phyloP scores from a whole-genome alignment of 371 early-diverging fungal genomes.

The Caulochytrium protostelioides region DNA sequence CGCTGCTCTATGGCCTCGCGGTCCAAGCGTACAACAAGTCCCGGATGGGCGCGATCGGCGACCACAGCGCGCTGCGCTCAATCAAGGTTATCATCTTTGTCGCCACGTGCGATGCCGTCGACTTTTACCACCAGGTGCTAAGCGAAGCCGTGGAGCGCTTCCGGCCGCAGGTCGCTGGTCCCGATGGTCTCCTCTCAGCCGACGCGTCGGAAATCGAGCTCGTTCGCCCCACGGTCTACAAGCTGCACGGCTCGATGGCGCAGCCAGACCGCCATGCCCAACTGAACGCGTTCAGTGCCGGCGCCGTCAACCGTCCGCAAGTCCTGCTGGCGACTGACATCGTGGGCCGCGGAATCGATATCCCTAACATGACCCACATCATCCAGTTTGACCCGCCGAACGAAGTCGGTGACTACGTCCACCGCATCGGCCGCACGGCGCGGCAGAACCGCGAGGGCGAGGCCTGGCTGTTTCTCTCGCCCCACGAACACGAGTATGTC shows the following conservation, averaged over 20 bases:
- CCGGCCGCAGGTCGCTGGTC: neutral
- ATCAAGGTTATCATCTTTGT: conserved; percentile 62
- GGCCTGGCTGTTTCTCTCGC: conserved; percentile 60
- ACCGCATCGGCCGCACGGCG: conserved; percentile 97
- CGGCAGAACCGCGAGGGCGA: conserved; percentile 69
- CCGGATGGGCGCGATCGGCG: no score
- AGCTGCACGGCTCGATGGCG: neutral
- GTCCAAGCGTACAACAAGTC: no score
- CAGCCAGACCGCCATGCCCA: neutral
- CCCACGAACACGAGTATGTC: conserved; percentile 68
- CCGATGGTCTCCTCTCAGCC: no score
- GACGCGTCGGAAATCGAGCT: no score
- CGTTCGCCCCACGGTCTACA: no score
- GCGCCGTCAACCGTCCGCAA: neutral
- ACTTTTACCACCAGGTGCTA: conserved; percentile 58
- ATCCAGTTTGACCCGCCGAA: conserved; percentile 96
- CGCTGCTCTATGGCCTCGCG: no score
- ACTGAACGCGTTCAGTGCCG: neutral
- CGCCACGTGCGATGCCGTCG: conserved; percentile 73
- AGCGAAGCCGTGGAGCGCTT: neutral
- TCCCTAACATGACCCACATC: conserved; percentile 75
- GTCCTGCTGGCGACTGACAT: conserved; percentile 91
- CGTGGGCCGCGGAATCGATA: conserved; percentile 93
- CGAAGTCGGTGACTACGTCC: conserved; percentile 80
- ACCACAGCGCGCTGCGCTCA: no score